Evolutionary conservation across 208 protist species (phyloP).

Genomic region (Leishmania tropica): DNA sequence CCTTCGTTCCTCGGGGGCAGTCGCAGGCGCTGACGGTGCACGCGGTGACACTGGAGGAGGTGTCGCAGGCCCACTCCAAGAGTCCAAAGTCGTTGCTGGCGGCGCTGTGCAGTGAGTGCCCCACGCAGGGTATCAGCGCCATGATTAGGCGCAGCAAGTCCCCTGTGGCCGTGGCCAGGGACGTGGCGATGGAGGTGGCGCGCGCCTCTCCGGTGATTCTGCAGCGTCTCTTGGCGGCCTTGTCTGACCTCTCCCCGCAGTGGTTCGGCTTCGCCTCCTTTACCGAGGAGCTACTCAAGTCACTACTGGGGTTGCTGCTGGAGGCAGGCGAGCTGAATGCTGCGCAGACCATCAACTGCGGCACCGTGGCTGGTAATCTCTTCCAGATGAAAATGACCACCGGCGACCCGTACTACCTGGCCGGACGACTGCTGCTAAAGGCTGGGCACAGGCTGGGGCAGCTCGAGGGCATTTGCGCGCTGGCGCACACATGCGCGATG

Average conservation of each 20-base stretch:
- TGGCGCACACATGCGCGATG: constrained; percentile 62
- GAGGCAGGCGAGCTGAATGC: constrained; percentile 35
- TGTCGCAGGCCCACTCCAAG: constrained; percentile 37
- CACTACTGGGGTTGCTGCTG: constrained; percentile 57
- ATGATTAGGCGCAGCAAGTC: constrained; percentile 29
- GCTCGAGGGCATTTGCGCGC: constrained; percentile 76
- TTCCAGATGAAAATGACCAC: constrained; percentile 54
- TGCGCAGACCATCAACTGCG: constrained; percentile 61
- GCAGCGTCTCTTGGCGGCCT: constrained; percentile 39
- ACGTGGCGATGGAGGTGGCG: constrained; percentile 55
- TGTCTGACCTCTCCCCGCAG: constrained; percentile 35
- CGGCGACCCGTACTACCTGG: constrained; percentile 80
- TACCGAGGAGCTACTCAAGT: constrained; percentile 59
- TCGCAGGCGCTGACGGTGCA: constrained; percentile 61
- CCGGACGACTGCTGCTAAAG: constrained; percentile 61
- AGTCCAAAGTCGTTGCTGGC: constrained; percentile 36
- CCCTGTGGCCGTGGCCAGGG: constrained; percentile 34
- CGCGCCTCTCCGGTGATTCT: constrained; percentile 46
- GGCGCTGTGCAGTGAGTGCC: constrained; percentile 35
- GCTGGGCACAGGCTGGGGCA: constrained; percentile 42
- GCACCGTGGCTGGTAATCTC: constrained; percentile 55
- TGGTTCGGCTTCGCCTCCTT: constrained; percentile 48
- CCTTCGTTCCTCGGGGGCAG: constrained; percentile 80
- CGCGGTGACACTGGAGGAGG: constrained; percentile 52
- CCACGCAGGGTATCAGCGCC: constrained; percentile 32